These are phyloP conservation scores for Wallemia ichthyophaga DNA, from an alignment of 1,284 basidiomycete species.

Conservation along the genomic window DNA sequence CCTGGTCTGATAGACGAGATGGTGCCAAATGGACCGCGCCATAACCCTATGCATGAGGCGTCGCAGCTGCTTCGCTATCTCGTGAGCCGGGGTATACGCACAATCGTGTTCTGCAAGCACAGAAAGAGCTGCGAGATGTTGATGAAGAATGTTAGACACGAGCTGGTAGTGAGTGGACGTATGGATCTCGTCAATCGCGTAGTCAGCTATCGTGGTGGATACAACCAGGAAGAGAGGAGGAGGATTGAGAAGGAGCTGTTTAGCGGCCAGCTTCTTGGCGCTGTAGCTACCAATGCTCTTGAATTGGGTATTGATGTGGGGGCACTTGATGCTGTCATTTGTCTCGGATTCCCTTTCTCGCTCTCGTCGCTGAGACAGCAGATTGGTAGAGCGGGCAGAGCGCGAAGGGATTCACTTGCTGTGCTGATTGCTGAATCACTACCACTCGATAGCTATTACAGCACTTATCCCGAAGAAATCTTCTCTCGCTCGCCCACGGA, in stretches of 20 bases:
- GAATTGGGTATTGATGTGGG: slow-evolving; percentile 80
- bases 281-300: slow-evolving; percentile 69
- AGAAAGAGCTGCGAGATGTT: slow-evolving; percentile 51
- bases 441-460: slow-evolving; percentile 50
- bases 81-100: slow-evolving; percentile 47
- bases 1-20: slow-evolving; percentile 31
- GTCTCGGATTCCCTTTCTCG: slow-evolving; percentile 55
- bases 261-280: slow-evolving; percentile 42
- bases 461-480: slow-evolving; percentile 35
- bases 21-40: slow-evolving; percentile 27
- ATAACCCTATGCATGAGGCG: slow-evolving; percentile 37
- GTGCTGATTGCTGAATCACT: slow-evolving; percentile 40
- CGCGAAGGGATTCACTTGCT: slow-evolving; percentile 50
- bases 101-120: slow-evolving; percentile 64
- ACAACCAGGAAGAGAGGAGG: slow-evolving; percentile 35
- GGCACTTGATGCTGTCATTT: slow-evolving; percentile 55
- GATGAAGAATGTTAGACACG: slow-evolving; percentile 44
- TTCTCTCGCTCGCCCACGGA: slow-evolving; percentile 32
- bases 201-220: slow-evolving; percentile 58
- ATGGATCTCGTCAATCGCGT: slow-evolving; percentile 44
- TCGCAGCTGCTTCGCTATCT: slow-evolving; percentile 44
- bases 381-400: slow-evolving; percentile 56
- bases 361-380: slow-evolving; percentile 57
- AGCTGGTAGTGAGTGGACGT: slow-evolving; percentile 42
- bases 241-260: slow-evolving; percentile 64